Conservation (phyloP, 2,329 filamentous ascomycete species). For the Emergomyces orientalis region DNA sequence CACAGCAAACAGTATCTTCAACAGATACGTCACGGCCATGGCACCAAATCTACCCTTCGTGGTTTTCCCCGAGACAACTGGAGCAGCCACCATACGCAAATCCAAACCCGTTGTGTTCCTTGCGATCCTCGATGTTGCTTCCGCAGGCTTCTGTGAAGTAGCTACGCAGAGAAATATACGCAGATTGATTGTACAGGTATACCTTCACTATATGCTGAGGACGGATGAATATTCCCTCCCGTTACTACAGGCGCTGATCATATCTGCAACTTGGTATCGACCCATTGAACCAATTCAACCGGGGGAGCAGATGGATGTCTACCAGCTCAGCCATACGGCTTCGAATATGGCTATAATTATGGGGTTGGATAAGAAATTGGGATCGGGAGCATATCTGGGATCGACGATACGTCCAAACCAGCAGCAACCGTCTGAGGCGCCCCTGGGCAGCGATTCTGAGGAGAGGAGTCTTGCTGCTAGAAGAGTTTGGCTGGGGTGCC, state of each 20-base stretch:
- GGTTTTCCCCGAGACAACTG: not conserved
- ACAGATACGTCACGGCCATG: not conserved
- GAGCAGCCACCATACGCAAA: not conserved
- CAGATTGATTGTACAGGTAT: constrained; percentile 1
- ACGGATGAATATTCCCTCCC: not conserved
- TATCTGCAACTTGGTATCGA: constrained; percentile 1
- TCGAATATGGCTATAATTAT: constrained; percentile 5
- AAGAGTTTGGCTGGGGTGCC: not conserved
- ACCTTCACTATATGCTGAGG: constrained; percentile 5
- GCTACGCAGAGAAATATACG: not conserved
- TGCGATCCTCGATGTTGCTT: not conserved
- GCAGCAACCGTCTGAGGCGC: not conserved
- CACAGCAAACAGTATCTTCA: not conserved
- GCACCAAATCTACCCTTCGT: not conserved
- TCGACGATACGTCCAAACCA: not conserved
- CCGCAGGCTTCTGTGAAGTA: not conserved
- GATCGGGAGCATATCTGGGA: not conserved
- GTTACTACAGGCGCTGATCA: constrained; percentile 3
- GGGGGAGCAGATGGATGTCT: constrained; percentile 5
- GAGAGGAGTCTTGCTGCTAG: not conserved
- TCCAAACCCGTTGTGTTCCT: not conserved
- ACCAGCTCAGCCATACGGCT: constrained; percentile 5
- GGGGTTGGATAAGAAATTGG: constrained; percentile 2
- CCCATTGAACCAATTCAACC: constrained; percentile 2
- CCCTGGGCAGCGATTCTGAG: not conserved